These are phyloP conservation scores for Macrocystidia cucumis DNA, from an alignment of 1,284 basidiomycete species.

Conservation along the genomic window DNA sequence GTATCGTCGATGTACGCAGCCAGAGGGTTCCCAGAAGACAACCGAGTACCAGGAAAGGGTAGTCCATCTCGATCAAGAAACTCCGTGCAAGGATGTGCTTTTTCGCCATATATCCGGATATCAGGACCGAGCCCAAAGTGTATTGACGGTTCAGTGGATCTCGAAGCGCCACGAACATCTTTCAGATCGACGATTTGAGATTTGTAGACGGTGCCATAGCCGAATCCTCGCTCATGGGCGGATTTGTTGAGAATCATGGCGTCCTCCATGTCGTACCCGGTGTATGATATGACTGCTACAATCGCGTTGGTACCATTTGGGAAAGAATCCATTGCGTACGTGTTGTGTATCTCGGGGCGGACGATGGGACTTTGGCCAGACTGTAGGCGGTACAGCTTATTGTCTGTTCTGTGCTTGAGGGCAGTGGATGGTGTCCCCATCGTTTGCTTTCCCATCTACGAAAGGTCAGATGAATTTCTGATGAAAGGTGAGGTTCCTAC, in stretches of 20 bases:
- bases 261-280: conserved; percentile 99
- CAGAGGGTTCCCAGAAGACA: conserved; percentile 74
- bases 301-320: conserved; percentile 98
- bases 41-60: conserved; percentile 67
- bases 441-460: conserved; percentile 98
- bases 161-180: conserved; percentile 64
- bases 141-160: conserved; percentile 48
- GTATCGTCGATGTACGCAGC: conserved; percentile 89
- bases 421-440: conserved; percentile 98
- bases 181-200: conserved; percentile 89
- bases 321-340: conserved; percentile 98
- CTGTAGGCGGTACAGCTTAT: conserved; percentile 97
- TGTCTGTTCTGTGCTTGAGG: conserved; percentile 89
- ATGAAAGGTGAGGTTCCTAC: conserved; percentile 25
- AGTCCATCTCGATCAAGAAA: conserved; percentile 84
- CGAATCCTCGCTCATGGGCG: conserved; percentile 96
- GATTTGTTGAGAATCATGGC: conserved; percentile 99
- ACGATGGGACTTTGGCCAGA: conserved; percentile 94
- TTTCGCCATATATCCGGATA: conserved; percentile 52
- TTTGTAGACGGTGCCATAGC: conserved; percentile 96
- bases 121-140: conserved; percentile 88
- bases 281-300: conserved; percentile 99
- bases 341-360: conserved; percentile 86
- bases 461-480: conserved; percentile 5
- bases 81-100: conserved; percentile 45